A percentile compares a stretch with the other conserved stretches of the same genome.
Conservation (phyloP, 2,329 filamentous ascomycete species). For the Stachybotrys chlorohalonatus region DNA sequence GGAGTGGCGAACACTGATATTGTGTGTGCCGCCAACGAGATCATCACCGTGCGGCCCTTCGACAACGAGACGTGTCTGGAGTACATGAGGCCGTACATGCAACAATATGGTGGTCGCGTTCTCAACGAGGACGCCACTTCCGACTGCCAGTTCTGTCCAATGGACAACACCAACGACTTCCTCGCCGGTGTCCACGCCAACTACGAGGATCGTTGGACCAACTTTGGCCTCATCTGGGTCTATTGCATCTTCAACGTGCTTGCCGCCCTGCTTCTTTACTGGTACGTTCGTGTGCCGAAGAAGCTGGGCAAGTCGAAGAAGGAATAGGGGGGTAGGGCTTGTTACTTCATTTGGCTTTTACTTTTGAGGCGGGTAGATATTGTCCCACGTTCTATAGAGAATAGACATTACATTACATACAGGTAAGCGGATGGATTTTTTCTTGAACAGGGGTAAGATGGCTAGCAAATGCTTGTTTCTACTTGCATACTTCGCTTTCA, state of each 20-base stretch:
- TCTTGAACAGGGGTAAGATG: too few relatives aligned
- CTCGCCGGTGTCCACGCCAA: conserved; percentile 37
- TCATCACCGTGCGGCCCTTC: conserved; percentile 55
- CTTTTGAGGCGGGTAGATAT: not conserved
- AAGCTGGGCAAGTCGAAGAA: conserved; percentile 19
- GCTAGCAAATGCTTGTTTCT: too few relatives aligned
- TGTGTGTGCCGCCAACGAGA: conserved; percentile 60
- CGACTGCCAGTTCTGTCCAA: conserved; percentile 46
- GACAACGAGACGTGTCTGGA: conserved; percentile 46
- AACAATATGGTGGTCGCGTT: conserved; percentile 42
- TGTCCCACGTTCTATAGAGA: not conserved
- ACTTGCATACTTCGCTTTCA: too few relatives aligned
- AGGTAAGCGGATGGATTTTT: too few relatives aligned
- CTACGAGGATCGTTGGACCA: conserved; percentile 56
- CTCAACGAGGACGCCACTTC: conserved; percentile 34
- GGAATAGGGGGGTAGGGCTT: not conserved
- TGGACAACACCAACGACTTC: conserved; percentile 43
- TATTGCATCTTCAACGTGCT: conserved; percentile 51
- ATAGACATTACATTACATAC: too few relatives aligned
- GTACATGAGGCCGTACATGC: conserved; percentile 47
- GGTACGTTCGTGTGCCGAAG: conserved; percentile 40
- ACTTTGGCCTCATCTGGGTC: conserved; percentile 55
- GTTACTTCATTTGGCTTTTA: not conserved
- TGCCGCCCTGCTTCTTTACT: conserved; percentile 47
- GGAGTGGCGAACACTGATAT: conserved; percentile 61